These are phyloP conservation scores for Sporothrix schenckii DNA, from an alignment of 2,329 filamentous ascomycete genomes.

Conservation along the genomic window DNA sequence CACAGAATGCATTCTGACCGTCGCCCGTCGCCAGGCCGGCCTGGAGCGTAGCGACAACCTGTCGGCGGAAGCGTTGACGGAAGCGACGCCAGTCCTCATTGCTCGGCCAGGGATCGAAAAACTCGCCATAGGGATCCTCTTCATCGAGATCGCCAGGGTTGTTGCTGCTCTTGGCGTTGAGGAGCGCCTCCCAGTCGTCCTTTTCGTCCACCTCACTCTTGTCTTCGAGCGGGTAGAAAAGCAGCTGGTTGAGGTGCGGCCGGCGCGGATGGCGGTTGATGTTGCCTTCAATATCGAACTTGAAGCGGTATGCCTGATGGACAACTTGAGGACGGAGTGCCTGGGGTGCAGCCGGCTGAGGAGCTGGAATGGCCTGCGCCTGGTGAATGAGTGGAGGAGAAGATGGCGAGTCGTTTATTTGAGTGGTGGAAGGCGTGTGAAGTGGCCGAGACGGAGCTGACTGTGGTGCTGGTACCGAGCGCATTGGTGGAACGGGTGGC, in stretches of 20 bases:
- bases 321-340: constrained; percentile 45
- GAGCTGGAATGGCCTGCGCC: constrained; percentile 24
- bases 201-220: constrained; percentile 38
- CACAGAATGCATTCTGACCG: constrained; percentile 29
- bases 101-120: constrained; percentile 47
- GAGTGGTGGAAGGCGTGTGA: background rate
- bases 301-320: constrained; percentile 52
- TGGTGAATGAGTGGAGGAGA: background rate
- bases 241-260: constrained; percentile 48
- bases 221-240: constrained; percentile 44
- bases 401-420: background rate
- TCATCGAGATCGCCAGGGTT: background rate
- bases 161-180: constrained; percentile 16
- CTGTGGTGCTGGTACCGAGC: background rate
- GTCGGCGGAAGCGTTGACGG: constrained; percentile 42
- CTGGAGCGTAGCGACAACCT: constrained; percentile 40
- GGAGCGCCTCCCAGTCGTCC: constrained; percentile 37
- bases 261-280: constrained; percentile 50
- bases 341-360: constrained; percentile 34
- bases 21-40: constrained; percentile 33
- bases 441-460: background rate
- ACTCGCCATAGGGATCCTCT: constrained; percentile 39
- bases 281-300: constrained; percentile 53
- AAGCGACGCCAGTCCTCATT: constrained; percentile 49
- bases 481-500: constrained; percentile 13